Base-by-base conservation (phyloP, 2,329 filamentous ascomycete genomes). In the Trichoderma sp. region DNA sequence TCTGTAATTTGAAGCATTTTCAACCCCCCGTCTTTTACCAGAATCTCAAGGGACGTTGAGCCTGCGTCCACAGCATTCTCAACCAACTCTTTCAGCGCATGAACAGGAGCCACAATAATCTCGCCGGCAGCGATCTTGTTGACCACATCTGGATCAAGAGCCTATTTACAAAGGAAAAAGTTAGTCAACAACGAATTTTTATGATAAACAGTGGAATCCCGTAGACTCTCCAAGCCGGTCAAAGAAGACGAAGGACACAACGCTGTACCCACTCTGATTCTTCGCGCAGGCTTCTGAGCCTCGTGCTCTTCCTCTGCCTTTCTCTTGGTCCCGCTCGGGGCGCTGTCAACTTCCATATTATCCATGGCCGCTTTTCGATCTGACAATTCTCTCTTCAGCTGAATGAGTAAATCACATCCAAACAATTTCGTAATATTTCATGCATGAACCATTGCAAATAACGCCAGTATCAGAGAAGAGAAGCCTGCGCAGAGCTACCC, bases 81-180 rank as follows among this genome's bases (percentile, higher is more conserved):
- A 14, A 99, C 94, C 60, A 99, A 83, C 78, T 99, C 96, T 80
- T 99, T 99, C 68, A 99, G 81, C 3, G 96, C 96, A 79, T 99
- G 93, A 32, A 97, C 94, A 0, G 96, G 96, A 2, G 96, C 95
- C 59, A 99, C 94, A 70, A 99, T 99, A 75, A 99, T 99, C 79
- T 99, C 96, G 24, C 96, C 96, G 0, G 96, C 96, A 0, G 96
- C 96, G 73, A 99, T 99, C 79, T 98, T 99, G 84, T 98, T 99
- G 73, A 99, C 92, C 26, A 99, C 96, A 81, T 96, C 91, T 71
- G 92, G 90, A 75, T 97, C 92, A 30, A 99, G 86, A 16, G 95
- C 91, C 90, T 97, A 28, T 5, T 26, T 8, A 34, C 1, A 21
- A 18, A 30, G 2, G 16, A 32, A 28, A 10, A 14, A 13, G 51